Evolutionary conservation across 495 filamentous ascomycete genomes (phyloP), one percentile per base, ranked within the genome.

Genomic region (Aspergillus biplanus): DNA sequence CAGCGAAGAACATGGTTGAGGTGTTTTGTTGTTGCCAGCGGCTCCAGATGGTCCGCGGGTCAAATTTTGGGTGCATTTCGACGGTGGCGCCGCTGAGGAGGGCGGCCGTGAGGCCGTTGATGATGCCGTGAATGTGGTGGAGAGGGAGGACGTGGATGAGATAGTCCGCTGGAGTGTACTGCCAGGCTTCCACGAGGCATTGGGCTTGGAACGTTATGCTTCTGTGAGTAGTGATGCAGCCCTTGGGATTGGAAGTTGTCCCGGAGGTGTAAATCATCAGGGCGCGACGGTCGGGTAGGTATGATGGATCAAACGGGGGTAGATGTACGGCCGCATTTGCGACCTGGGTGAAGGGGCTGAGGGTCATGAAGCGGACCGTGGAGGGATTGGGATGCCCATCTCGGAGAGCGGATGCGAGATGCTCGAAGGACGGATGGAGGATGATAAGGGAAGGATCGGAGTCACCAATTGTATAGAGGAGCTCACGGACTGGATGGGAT

Each of bases 191-290:
- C 57, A 73, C 66, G 7, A 81, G 70, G 50, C 67, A 75, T 49
- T 63, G 65, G 9, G 78, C 78, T 56, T 81, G 77, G 63, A 79
- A 80, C 8, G 74, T 79, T 52, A 81, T 78, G 53, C 70, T 80
- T 54, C 75, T 76, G 47, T 81, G 78, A 5, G 77, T 81, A 18
- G 75, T 77, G 32, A 80, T 74, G 52, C 75, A 78, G 33, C 78
- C 78, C 56, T 81, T 81, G 21, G 79, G 77, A 15, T 71, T 75
- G 7, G 75, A 77, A 5, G 79, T 81, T 33, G 79, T 81, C 39
- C 79, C 79, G 27, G 74, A 78, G 7, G 79, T 81, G 59, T 81
- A 81, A 59, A 81, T 79, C 70, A 81, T 81, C 55, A 80, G 66
- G 0, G 78, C 79, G 32, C 73, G 74, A 39, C 73, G 75, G 37